phyloP scores from a whole-genome alignment of 257 asterid genomes.

The Solanum piurae region DNA sequence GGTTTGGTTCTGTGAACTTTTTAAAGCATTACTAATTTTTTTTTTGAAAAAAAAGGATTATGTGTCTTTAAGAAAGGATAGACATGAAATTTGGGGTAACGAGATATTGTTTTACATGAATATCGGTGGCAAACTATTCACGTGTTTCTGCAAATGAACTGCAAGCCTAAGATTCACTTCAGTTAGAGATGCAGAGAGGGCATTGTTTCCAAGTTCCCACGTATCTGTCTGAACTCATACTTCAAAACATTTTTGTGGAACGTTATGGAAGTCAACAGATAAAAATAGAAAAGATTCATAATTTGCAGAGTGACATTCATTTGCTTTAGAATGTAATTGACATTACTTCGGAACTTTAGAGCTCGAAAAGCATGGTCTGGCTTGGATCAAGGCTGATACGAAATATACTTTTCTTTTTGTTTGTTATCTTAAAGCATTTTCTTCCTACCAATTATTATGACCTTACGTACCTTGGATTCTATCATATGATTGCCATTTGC shows the following conservation, averaged over 20 bases:
- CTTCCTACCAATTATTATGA: background rate
- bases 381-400: background rate
- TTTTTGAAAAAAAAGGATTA: background rate
- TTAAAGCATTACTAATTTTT: background rate
- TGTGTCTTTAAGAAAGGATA: background rate
- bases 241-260: background rate
- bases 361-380: background rate
- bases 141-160: background rate
- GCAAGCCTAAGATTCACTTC: background rate
- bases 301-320: background rate
- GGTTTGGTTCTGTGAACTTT: background rate
- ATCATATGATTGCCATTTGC: background rate
- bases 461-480: background rate
- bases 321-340: background rate
- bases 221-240: background rate
- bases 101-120: background rate
- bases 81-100: background rate
- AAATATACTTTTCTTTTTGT: background rate
- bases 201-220: background rate
- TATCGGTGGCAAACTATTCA: background rate
- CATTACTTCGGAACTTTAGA: background rate
- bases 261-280: background rate
- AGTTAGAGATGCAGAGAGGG: background rate
- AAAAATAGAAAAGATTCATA: background rate
- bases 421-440: background rate